These are phyloP conservation scores for Mortierella sp. DNA, from an alignment of 371 early-diverging fungal species.

Conservation along the genomic window DNA sequence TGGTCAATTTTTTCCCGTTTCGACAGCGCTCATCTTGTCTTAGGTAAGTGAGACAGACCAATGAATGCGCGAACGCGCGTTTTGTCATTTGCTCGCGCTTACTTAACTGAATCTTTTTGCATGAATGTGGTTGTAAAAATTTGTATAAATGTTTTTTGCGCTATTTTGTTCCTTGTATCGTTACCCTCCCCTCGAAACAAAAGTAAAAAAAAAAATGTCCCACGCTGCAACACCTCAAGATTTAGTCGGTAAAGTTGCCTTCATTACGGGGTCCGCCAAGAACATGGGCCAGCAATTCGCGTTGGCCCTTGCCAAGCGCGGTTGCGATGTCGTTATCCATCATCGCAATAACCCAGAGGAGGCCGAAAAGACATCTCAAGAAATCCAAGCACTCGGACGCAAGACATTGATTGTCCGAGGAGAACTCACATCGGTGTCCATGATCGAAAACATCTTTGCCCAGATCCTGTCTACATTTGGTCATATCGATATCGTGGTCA, in stretches of 20 bases:
- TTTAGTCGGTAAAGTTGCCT: slow-evolving; percentile 52
- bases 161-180: no score
- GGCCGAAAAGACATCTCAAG: slow-evolving; percentile 59
- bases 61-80: no score
- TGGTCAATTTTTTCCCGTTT: no score
- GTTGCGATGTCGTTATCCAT: slow-evolving; percentile 68
- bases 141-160: no score
- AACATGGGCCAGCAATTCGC: slow-evolving; percentile 66
- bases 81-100: no score
- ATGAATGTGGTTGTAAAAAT: no score
- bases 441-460: slow-evolving; percentile 59
- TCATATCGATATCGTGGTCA: slow-evolving; percentile 69
- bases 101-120: no score
- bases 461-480: slow-evolving; percentile 60
- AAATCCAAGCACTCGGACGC: slow-evolving; percentile 63
- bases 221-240: slow-evolving; percentile 20
- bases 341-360: slow-evolving; percentile 60
- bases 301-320: slow-evolving; percentile 60
- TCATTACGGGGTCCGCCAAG: slow-evolving; percentile 55
- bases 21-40: no score
- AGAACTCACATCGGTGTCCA: slow-evolving; percentile 44
- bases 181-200: background rate
- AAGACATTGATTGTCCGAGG: slow-evolving; percentile 56
- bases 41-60: no score
- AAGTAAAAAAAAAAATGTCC: background rate